Conservation (phyloP, 768 basidiomycete genomes). For the Tulasnella sp. region DNA sequence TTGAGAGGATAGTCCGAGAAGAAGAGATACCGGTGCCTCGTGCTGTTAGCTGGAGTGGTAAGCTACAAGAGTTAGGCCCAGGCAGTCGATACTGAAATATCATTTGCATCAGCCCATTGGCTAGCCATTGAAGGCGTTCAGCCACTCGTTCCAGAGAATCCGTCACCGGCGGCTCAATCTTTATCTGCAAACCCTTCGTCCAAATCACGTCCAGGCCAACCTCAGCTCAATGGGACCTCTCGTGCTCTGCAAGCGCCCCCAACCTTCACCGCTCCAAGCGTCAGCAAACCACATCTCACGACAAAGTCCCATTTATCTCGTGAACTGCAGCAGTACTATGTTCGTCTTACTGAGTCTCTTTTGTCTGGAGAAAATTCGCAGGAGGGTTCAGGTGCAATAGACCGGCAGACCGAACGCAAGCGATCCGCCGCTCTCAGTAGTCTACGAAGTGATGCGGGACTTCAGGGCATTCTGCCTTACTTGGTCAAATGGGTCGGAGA, state of each 20-base stretch:
- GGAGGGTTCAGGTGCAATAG: constrained; percentile 23
- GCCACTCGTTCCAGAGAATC: constrained; percentile 92
- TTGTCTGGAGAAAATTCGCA: constrained; percentile 35
- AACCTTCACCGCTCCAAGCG: constrained; percentile 16
- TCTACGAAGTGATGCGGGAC: constrained; percentile 76
- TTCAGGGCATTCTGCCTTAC: constrained; percentile 87
- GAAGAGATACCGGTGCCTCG: constrained; percentile 75
- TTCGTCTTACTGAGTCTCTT: constrained; percentile 74
- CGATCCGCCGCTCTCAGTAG: constrained; percentile 85
- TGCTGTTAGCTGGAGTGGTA: constrained; percentile 61
- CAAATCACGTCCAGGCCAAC: constrained; percentile 9
- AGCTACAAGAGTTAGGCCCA: not conserved
- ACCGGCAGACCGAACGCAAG: constrained; percentile 40
- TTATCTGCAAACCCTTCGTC: not conserved
- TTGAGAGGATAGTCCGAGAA: constrained; percentile 78
- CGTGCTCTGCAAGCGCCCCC: not conserved
- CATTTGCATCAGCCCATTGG: constrained; percentile 67
- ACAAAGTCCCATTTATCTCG: constrained; percentile 45
- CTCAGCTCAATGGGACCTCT: constrained; percentile 12
- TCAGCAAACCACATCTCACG: constrained; percentile 11
- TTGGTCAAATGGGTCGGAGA: constrained; percentile 92
- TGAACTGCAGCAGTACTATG: constrained; percentile 91
- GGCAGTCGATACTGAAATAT: not conserved
- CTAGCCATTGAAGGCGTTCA: constrained; percentile 96
- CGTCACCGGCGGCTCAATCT: constrained; percentile 34